Percentiles rank a stretch among this genome's conserved stretches.
Evolutionary conservation across 768 basidiomycete species (phyloP).

Genomic region (Kwoniella shandongensis): DNA sequence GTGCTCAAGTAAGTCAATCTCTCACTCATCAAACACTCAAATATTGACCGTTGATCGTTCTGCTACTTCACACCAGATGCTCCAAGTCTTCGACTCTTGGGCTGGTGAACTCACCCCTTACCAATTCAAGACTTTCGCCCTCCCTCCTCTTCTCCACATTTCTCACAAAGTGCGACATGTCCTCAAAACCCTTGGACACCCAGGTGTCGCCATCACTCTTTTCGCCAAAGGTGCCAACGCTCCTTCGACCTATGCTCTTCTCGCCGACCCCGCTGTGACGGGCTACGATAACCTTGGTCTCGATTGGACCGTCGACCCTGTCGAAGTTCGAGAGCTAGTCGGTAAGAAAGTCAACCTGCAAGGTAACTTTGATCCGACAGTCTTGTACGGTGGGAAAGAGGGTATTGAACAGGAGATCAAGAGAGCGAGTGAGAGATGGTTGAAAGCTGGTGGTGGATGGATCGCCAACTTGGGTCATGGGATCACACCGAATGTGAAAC

Average conservation of each 20-base stretch:
- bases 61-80: slow-evolving; percentile 61
- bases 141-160: slow-evolving; percentile 75
- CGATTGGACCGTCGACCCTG: slow-evolving; percentile 85
- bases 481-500: slow-evolving; percentile 91
- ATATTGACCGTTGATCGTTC: background rate
- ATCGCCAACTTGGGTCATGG: slow-evolving; percentile 97
- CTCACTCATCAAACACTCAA: background rate
- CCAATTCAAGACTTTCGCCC: slow-evolving; percentile 80
- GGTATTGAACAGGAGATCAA: slow-evolving; percentile 85
- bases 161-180: slow-evolving; percentile 65
- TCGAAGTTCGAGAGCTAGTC: slow-evolving; percentile 65
- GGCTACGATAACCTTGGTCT: slow-evolving; percentile 88
- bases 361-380: slow-evolving; percentile 87
- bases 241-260: slow-evolving; percentile 65
- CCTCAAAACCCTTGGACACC: slow-evolving; percentile 61
- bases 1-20: slow-evolving; percentile 78
- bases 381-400: slow-evolving; percentile 78
- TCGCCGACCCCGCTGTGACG: slow-evolving; percentile 59
- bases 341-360: slow-evolving; percentile 59
- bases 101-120: slow-evolving; percentile 87
- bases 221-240: slow-evolving; percentile 84
- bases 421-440: slow-evolving; percentile 76
- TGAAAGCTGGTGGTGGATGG: slow-evolving; percentile 69
- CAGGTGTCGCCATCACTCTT: slow-evolving; percentile 75
- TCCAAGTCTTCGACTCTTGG: slow-evolving; percentile 97